phyloP scores from a whole-genome alignment of 2,329 filamentous ascomycete genomes.

The Diaporthe nobilis region DNA sequence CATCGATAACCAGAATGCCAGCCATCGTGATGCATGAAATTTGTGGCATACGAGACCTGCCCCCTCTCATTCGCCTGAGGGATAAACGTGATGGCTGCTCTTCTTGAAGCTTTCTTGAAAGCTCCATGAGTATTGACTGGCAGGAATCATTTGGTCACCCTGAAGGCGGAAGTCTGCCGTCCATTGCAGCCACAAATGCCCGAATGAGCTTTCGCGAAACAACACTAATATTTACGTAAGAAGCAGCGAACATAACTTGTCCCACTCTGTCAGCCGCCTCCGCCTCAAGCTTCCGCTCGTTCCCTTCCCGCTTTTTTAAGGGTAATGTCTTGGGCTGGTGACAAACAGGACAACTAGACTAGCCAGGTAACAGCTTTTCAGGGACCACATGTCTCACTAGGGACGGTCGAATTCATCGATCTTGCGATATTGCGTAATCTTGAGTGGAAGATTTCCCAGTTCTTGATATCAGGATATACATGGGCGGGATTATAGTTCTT shows the following conservation, averaged over 20 bases:
- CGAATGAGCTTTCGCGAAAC: background rate
- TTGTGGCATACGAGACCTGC: no score
- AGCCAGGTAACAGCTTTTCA: no score
- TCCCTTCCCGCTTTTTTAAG: background rate
- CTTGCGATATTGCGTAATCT: background rate
- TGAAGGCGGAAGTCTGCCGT: background rate
- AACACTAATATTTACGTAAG: constrained; percentile 12
- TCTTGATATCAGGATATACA: no score
- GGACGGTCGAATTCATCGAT: background rate
- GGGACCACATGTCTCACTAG: background rate
- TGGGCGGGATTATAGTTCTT: background rate
- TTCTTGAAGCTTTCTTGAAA: background rate
- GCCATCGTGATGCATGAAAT: background rate
- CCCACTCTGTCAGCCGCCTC: background rate
- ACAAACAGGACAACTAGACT: no score
- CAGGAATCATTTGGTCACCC: background rate
- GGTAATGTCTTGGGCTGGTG: background rate
- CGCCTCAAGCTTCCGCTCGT: background rate
- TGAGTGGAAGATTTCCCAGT: background rate
- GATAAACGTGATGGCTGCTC: background rate
- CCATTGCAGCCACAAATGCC: background rate
- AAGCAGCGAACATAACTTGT: background rate
- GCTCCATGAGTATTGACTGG: background rate
- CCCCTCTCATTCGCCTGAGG: background rate
- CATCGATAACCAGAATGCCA: background rate